Base-by-base conservation (phyloP, 345 rosid genomes). In the Pseudoturritis turrita region DNA sequence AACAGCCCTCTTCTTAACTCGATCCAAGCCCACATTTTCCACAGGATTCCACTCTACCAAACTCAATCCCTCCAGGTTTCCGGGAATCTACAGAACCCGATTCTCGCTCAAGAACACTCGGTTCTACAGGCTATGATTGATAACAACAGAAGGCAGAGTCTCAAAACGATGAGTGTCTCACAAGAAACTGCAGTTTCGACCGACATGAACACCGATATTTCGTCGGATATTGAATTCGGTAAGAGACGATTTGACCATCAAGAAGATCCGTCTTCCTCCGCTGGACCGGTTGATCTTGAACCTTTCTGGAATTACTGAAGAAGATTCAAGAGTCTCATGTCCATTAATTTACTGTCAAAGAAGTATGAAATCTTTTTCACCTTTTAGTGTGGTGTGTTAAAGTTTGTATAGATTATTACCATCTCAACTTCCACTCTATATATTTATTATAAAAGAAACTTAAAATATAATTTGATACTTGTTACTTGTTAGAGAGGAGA, bases 281-380 rank as follows among this genome's bases (percentile, higher is more conserved):
- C 80, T 11, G 82, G 72, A 54, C 78, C 86, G 2, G 70, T 79
- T 62, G 90, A 85, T 61, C 82, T 88, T 69, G 91, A 83, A 60
- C 78, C 81, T 72, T 74, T 91, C 22, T 89, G 98, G 98, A 86
- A 78, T 80, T 89, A 80, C 79, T 89, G 80, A 84, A 70, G 60
- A 70, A 46, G 47, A 49, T 40, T 49, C 54, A 70, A 46, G 50
- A 33, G 3, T 31, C 26, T 35, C 23, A 0, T 40, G 15, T 10
- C 25, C 51, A 19, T 50, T 75, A 43, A 44, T 35, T 41, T 68
- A 75, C 50, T 43, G 57, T 75, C 66, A 17, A 75, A 60, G 40
- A 67, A 68, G 74, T 61, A 75, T 44, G 58, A 68, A 23, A 25
- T 5, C 12, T 15, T 50, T 59, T 75, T 68, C 58, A 75, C 51